These are phyloP conservation scores for Cladosporium austrohemisphaericum DNA, from an alignment of 2,329 filamentous ascomycete genomes.

Conservation along the genomic window DNA sequence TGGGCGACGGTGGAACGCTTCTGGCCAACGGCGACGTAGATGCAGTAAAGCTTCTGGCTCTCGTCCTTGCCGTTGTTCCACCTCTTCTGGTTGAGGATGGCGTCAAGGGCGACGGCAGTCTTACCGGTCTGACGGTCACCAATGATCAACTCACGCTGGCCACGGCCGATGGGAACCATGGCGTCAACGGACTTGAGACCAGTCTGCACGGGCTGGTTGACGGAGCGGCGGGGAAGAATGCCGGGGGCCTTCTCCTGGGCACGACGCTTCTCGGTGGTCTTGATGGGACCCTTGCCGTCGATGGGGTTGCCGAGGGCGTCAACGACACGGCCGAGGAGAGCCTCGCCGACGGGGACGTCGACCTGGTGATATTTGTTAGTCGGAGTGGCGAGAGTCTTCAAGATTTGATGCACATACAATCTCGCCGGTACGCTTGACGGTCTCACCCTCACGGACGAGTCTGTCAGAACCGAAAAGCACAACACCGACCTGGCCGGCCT, in stretches of 20 bases:
- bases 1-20: constrained; percentile 99
- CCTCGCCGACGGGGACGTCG: constrained; percentile 88
- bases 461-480: constrained; percentile 99
- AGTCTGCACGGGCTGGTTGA: constrained; percentile 98
- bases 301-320: constrained; percentile 99
- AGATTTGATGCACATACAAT: constrained; percentile 64
- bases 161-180: constrained; percentile 99
- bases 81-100: constrained; percentile 98
- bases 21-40: constrained; percentile 98
- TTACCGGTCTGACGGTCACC: constrained; percentile 99
- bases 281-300: constrained; percentile 96
- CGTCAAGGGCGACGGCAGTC: constrained; percentile 96
- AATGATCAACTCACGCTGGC: constrained; percentile 99
- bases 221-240: constrained; percentile 93
- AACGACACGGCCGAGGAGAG: constrained; percentile 95
- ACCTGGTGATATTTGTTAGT: constrained; percentile 57
- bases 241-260: constrained; percentile 98
- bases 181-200: constrained; percentile 98
- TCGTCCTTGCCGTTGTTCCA: constrained; percentile 89
- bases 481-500: constrained; percentile 99
- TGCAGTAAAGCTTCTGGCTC: constrained; percentile 97
- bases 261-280: constrained; percentile 87
- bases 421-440: constrained; percentile 98
- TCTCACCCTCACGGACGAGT: constrained; percentile 99
- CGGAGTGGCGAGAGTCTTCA: neutral